phyloP scores from a whole-genome alignment of 805 yeast species.

The Scheffersomyces coipomensis region DNA sequence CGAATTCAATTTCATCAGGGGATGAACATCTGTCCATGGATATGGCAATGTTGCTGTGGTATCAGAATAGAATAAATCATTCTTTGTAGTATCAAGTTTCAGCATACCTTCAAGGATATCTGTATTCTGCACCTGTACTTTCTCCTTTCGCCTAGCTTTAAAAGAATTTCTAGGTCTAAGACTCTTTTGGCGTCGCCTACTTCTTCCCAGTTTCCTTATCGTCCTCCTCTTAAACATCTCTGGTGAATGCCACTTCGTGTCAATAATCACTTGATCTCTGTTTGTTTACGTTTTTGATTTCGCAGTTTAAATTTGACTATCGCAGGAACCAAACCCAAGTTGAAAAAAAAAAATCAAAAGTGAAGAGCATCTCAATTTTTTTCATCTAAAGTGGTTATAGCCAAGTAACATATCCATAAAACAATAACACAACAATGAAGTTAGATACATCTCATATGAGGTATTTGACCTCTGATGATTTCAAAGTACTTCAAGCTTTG shows the following conservation, averaged over 20 bases:
- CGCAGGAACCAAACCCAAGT: no score
- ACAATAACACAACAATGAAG: slow-evolving; percentile 80
- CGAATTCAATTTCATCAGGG: slow-evolving; percentile 2
- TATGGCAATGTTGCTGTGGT: slow-evolving; percentile 9
- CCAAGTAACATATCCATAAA: background rate
- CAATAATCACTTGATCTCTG: no score
- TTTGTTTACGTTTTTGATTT: no score
- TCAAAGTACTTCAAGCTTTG: slow-evolving; percentile 81
- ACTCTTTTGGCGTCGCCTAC: background rate
- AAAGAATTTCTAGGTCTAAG: background rate
- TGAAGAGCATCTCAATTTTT: slow-evolving; percentile 1
- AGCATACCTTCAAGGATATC: no score
- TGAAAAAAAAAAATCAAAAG: slow-evolving; percentile 1
- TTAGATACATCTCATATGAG: slow-evolving; percentile 92
- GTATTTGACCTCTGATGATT: slow-evolving; percentile 87
- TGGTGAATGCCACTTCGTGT: no score
- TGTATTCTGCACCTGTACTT: background rate
- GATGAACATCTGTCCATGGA: slow-evolving; percentile 12
- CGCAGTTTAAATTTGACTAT: no score
- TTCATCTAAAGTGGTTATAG: background rate
- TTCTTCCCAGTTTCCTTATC: no score
- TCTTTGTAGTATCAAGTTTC: no score
- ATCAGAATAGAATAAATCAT: slow-evolving; percentile 6
- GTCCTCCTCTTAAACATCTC: no score
- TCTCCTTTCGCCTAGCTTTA: background rate